Base-by-base conservation (phyloP, 495 filamentous ascomycete genomes). In the Choiromyces venosus region DNA sequence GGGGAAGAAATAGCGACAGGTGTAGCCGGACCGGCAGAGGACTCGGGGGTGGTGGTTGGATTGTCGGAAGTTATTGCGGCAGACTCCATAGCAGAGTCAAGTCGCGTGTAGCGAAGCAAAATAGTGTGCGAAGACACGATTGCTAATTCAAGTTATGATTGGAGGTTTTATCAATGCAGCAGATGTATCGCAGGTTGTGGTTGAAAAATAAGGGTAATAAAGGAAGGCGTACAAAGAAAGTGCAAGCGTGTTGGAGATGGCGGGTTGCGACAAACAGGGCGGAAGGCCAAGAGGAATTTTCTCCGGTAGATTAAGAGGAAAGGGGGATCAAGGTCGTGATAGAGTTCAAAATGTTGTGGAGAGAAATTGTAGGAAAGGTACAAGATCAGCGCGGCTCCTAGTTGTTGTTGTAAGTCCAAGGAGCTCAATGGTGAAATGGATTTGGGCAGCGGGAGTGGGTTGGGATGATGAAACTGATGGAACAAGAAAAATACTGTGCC, bases 1-100 rank as follows among this genome's bases (percentile, higher is more conserved):
- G 25, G 7, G 12, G 73, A 65, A 6, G 69, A 77, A 42, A 61
- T 25, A 9, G 75, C 68, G 25, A 74, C 69, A 16, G 75, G 69
- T 66, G 75, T 74, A 1, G 75, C 76, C n/a, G 75, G 75, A 39
- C 70, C 69, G 40, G 67, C 66, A 52, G 73, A 76, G 33, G 75
- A 77, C 6, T 67, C 46, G n/a, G 74, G 66, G 19, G 65, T 44
- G 72, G 75, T 37, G 35, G 52, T 61, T 14, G 18, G 74, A 77
- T 71, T 67, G 52, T 74, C 74, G 56, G 75, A 56, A 72, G 66
- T 29, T 33, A 29, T 33, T 29, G n/a, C 14, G 67, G 73, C 74
- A 66, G 74, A 73, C 36, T 74, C 74, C 75, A 77, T 77, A 29
- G 69, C 69, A 46, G 66, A 65, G 66, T 12, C 37, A 65, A 52